Conservation (phyloP, 2,329 filamentous ascomycete species). For the Pseudogymnoascus destructans region DNA sequence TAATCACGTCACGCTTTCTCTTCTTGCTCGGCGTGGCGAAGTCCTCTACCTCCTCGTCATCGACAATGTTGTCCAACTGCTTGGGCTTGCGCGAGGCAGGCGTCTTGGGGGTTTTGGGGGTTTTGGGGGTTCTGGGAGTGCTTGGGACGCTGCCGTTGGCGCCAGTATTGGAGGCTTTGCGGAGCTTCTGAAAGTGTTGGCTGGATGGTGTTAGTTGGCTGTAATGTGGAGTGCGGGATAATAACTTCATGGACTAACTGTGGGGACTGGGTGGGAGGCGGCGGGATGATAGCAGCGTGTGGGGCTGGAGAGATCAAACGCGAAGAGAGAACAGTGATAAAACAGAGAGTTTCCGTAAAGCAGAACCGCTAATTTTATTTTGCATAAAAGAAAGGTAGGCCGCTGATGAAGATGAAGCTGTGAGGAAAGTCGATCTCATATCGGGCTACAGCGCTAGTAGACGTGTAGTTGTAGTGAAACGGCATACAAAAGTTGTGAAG, state of each 20-base stretch:
- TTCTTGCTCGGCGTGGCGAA: slow-evolving; percentile 12
- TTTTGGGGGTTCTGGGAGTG: neutral
- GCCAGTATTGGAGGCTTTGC: slow-evolving; percentile 10
- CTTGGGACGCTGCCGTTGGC: neutral
- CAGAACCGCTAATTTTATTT: neutral
- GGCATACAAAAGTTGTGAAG: neutral
- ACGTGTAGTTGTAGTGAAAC: neutral
- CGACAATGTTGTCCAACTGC: neutral
- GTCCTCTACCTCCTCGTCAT: slow-evolving; percentile 9
- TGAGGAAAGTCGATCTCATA: neutral
- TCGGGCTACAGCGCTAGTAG: neutral
- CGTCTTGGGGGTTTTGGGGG: slow-evolving; percentile 7
- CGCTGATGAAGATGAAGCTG: neutral
- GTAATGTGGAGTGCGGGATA: neutral
- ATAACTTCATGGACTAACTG: neutral
- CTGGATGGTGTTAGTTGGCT: slow-evolving; percentile 14
- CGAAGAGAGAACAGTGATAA: neutral
- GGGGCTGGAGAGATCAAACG: neutral
- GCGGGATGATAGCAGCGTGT: no score
- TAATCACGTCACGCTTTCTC: slow-evolving; percentile 14
- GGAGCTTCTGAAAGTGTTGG: slow-evolving; percentile 25
- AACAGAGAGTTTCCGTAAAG: neutral
- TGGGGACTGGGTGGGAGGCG: neutral
- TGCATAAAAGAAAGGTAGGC: neutral
- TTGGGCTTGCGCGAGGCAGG: neutral